Evolutionary conservation across 1,284 basidiomycete genomes (phyloP).

Genomic region (Tilletia horrida): DNA sequence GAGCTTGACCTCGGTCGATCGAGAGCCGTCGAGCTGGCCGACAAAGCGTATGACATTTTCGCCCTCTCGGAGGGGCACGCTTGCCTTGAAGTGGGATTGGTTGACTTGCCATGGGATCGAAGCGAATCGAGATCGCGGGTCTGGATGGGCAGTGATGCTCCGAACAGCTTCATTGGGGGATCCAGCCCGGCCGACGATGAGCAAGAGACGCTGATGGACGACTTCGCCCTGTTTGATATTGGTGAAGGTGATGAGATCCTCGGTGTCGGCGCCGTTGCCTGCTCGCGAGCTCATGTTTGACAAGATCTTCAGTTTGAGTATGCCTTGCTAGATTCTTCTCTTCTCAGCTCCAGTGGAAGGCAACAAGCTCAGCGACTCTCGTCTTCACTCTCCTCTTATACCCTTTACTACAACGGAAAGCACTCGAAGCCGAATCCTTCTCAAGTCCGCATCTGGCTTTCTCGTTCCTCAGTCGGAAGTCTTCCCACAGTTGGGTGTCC

Average conservation of each 20-base stretch:
- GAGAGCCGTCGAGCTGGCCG: no score
- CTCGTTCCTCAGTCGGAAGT: no score
- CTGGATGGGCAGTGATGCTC: background rate
- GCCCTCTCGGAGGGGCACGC: conserved; percentile 2
- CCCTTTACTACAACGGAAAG: no score
- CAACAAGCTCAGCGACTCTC: background rate
- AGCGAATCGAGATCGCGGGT: background rate
- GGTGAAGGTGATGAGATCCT: conserved; percentile 8
- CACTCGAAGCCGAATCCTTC: no score
- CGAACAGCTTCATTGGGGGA: background rate
- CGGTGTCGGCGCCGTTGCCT: background rate
- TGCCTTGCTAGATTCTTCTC: no score
- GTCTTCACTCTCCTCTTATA: no score
- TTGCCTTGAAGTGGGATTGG: conserved; percentile 15
- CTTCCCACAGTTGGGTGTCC: no score
- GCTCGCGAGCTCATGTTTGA: background rate
- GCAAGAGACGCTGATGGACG: background rate
- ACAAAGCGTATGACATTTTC: background rate
- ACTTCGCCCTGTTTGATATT: conserved; percentile 8
- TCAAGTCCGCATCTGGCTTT: no score
- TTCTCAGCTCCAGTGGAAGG: background rate
- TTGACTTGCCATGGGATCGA: conserved; percentile 9
- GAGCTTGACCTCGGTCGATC: conserved; percentile 1
- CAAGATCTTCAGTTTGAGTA: no score
- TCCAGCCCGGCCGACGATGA: conserved; percentile 5